A percentile compares a stretch with the other conserved stretches of the same genome.
Conservation (phyloP, 345 rosid species). For the Limnanthes douglasii region DNA sequence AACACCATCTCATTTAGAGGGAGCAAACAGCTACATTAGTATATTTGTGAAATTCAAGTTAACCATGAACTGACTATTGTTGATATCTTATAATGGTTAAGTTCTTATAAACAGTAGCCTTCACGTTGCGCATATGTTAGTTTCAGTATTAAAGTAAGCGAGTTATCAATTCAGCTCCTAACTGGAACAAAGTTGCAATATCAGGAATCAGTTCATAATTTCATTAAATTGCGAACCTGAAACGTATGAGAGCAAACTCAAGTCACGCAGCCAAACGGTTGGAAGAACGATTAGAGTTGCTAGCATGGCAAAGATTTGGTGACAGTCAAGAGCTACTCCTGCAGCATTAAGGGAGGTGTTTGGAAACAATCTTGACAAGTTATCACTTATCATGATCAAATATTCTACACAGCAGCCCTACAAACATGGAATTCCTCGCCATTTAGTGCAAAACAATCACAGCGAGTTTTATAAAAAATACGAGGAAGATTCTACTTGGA, state of each 20-base stretch:
- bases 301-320: slow-evolving; percentile 30
- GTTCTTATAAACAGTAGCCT: too few species aligned
- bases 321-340: slow-evolving; percentile 28
- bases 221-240: slow-evolving; percentile 46
- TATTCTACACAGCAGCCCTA: slow-evolving; percentile 79
- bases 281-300: slow-evolving; percentile 62
- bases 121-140: too few species aligned
- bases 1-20: too few species aligned
- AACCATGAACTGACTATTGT: too few species aligned
- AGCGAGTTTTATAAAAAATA: not conserved
- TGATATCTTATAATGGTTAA: too few species aligned
- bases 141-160: too few species aligned
- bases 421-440: slow-evolving; percentile 5
- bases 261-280: slow-evolving; percentile 76
- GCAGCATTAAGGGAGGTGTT: slow-evolving; percentile 22
- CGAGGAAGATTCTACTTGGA: not conserved
- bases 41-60: too few species aligned
- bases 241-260: slow-evolving; percentile 58
- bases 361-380: slow-evolving; percentile 55
- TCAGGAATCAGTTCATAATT: not conserved
- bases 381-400: slow-evolving; percentile 76
- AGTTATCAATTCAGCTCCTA: too few species aligned
- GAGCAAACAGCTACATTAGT: too few species aligned
- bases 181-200: not conserved
- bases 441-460: slow-evolving; percentile 8